Base-by-base conservation (phyloP, 208 protist genomes). In the Trypanosoma platydactyli region DNA sequence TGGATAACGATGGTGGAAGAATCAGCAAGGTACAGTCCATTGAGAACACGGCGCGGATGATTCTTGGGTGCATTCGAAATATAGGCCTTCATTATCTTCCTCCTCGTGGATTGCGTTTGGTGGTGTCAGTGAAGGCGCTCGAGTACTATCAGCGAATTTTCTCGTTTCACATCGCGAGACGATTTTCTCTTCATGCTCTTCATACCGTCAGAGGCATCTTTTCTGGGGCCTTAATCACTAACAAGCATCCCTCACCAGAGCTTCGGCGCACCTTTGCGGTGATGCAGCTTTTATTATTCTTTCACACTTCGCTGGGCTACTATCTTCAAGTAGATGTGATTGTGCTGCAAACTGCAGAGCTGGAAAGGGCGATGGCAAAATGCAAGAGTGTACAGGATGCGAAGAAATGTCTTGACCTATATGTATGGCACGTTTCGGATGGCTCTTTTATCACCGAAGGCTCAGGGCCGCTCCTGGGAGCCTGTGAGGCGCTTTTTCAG, bases 251-350 rank as follows among this genome's bases (percentile, higher is more conserved):
- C 9, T 88, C 86, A 1, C 25, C 69, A 4, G 84, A 88, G 38
- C 72, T 95, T 20, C 82, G 86, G 25, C 79, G 84, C 56, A 77
- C 79, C 41, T 84, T 82, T 64, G 59, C 74, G 1, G 56, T 93
- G 6, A 81, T 89, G 55, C 89, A 95, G 24, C 46, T 81, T 1
- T 61, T 91, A 13, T 71, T 82, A 25, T 95, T 89, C 46, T 33
- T 95, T 33, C 66, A 81, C 22, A 83, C 81, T 18, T 76, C 84
- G 30, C 33, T 95, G 25, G 68, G 71, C 25, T 77, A 89, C 42
- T 87, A 95, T 71, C 59, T 88, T 44, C 86, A 95, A 49, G 83
- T 95, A 29, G 89, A 95, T 68, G 84, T 93, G 2, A 80, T 85
- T 35, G 72, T 76, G 66, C 61, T 79, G 49, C 65, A 67, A 59